Base-by-base conservation (phyloP, 441 rosid genomes). In the Theobroma grandiflorum region DNA sequence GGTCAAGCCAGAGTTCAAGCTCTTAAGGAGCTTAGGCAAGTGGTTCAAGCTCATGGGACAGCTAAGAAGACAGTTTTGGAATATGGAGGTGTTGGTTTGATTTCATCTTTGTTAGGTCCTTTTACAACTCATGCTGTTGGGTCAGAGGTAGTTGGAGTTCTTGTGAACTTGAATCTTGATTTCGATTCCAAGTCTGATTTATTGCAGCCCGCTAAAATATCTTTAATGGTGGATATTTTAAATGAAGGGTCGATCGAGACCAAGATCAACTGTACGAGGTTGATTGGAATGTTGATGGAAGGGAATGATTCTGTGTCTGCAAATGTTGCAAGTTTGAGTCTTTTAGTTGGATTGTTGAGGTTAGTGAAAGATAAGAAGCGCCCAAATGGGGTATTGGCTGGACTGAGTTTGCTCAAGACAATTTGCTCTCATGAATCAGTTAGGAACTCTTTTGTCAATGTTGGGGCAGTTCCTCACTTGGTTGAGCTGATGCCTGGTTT, bases 71-170 rank as follows among this genome's bases (percentile, higher is more conserved):
- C 97, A 0, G 90, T 92, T n/a, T 81, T 89, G 3, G 91, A 85
- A 35, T 83, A 86, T 52, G 91, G 95, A 0, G 99, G 97, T 4
- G 85, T 87, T 62, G 81, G 85, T 47, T 75, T 89, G 68, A 50
- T 95, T 76, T 91, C 92, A 26, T 82, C 90, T 66, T 85, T 95
- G 72, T 70, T 95, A 33, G 95, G 96, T 78, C 96, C 91, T 49
- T 91, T 92, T 35, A 95, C 99, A 33, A 85, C 93, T 6, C 96
- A 95, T 68, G 96, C 96, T 0, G 98, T 94, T 74, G 99, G 99
- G 55, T 93, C 93, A 38, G 99, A 94, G 83, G 93, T 83, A 47
- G 86, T 94, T 78, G 99, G 93, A 42, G 90, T 94, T 86, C 90
- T 95, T 26, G 93, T 92, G 35, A 88, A 86, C 81, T 87, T 94